phyloP scores from a whole-genome alignment of 495 filamentous ascomycete genomes.

The Penicillium tannophilum region DNA sequence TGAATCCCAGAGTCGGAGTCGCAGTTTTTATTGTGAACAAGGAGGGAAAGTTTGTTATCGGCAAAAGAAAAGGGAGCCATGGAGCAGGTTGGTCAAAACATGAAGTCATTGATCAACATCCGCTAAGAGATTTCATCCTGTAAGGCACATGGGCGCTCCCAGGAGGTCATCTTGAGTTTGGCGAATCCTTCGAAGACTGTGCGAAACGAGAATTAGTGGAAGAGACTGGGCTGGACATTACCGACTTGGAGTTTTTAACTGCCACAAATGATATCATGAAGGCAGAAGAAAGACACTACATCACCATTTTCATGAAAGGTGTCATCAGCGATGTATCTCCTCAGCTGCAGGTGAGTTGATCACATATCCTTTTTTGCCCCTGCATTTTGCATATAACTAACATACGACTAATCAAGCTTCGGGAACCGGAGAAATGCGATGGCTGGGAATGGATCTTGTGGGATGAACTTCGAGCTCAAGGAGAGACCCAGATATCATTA shows the following conservation, averaged over 20 bases:
- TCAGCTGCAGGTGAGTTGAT: slow-evolving; percentile 48
- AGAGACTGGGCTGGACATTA: slow-evolving; percentile 63
- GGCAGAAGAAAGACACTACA: slow-evolving; percentile 59
- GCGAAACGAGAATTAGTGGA: slow-evolving; percentile 66
- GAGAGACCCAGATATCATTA: slow-evolving; percentile 10
- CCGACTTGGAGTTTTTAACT: slow-evolving; percentile 48
- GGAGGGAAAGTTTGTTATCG: slow-evolving; percentile 36
- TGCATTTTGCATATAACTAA: slow-evolving; percentile 4
- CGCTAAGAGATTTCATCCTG: neutral
- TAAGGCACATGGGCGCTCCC: slow-evolving; percentile 63
- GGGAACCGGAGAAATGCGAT: slow-evolving; percentile 68
- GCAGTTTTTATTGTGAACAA: slow-evolving; percentile 35
- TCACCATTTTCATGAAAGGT: slow-evolving; percentile 63
- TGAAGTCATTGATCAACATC: neutral
- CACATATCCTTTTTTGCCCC: slow-evolving; percentile 29
- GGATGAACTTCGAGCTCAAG: slow-evolving; percentile 36
- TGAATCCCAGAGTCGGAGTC: slow-evolving; percentile 32
- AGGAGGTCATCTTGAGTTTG: slow-evolving; percentile 69
- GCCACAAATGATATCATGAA: slow-evolving; percentile 63
- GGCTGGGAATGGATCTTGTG: slow-evolving; percentile 63
- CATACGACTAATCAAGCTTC: slow-evolving; percentile 17
- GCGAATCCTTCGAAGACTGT: slow-evolving; percentile 58
- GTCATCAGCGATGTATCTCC: slow-evolving; percentile 38
- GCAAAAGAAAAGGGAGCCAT: slow-evolving; percentile 38
- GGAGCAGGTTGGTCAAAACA: slow-evolving; percentile 33